phyloP scores from a whole-genome alignment of 352 stramenopile genomes.

The Peronospora tabacina region DNA sequence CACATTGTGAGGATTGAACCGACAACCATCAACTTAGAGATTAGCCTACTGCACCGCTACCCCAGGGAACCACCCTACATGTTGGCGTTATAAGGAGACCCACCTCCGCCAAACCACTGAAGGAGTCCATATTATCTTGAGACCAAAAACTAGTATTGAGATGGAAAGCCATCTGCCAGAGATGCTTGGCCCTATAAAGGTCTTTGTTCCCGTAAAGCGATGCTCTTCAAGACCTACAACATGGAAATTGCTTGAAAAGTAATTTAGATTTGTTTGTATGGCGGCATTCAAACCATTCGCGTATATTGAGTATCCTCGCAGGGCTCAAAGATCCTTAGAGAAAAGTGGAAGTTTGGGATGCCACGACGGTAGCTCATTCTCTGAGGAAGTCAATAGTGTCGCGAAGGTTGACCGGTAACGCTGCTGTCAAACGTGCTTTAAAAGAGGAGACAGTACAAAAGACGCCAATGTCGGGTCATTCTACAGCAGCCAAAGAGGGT shows the following conservation, averaged over 20 bases:
- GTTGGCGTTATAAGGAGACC: slow-evolving; percentile 5
- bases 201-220: not conserved
- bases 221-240: slow-evolving; percentile 1
- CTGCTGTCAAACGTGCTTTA: not conserved
- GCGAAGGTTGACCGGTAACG: not conserved
- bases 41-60: too few species aligned
- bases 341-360: not conserved
- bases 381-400: not conserved
- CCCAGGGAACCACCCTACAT: too few species aligned
- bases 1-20: too few species aligned
- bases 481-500: not conserved
- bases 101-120: slow-evolving; percentile 1
- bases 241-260: not conserved
- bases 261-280: not conserved
- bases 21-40: too few species aligned
- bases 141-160: slow-evolving; percentile 12
- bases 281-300: slow-evolving; percentile 1
- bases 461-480: not conserved
- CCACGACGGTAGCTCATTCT: not conserved
- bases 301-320: not conserved
- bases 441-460: not conserved
- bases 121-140: slow-evolving; percentile 9
- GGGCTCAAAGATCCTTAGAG: not conserved
- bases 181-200: too few species aligned
- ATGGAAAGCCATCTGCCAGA: slow-evolving; percentile 1